Conservation (phyloP, 2,329 filamentous ascomycete genomes). For the Aspergillus floridensis region DNA sequence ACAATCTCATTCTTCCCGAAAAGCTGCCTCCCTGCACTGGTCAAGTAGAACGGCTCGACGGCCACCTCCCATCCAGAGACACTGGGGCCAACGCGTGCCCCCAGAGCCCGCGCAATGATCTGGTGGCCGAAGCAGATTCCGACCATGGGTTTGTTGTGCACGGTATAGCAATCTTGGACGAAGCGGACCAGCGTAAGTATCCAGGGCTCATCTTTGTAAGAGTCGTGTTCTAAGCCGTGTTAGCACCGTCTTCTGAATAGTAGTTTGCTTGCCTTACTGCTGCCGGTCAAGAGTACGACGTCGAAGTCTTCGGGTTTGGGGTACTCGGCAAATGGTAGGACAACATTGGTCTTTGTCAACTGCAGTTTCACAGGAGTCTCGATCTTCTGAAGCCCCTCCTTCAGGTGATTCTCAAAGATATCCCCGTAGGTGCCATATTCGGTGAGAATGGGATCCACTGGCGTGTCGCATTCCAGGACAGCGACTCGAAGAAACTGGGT, state of each 20-base stretch:
- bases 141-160: slow-evolving; percentile 34
- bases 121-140: slow-evolving; percentile 53
- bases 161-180: slow-evolving; percentile 25
- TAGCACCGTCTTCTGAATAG: not conserved
- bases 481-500: slow-evolving; percentile 21
- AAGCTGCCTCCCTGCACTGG: slow-evolving; percentile 40
- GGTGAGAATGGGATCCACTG: slow-evolving; percentile 23
- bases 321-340: slow-evolving; percentile 17
- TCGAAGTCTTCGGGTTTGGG: slow-evolving; percentile 25
- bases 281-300: slow-evolving; percentile 29
- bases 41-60: slow-evolving; percentile 43
- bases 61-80: slow-evolving; percentile 49
- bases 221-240: slow-evolving; percentile 34
- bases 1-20: slow-evolving; percentile 34
- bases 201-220: slow-evolving; percentile 47
- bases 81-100: slow-evolving; percentile 38
- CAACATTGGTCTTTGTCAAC: slow-evolving; percentile 27
- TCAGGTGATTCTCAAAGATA: slow-evolving; percentile 28
- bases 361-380: slow-evolving; percentile 9
- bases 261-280: slow-evolving; percentile 24
- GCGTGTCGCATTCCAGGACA: slow-evolving; percentile 32
- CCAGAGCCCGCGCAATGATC: slow-evolving; percentile 47
- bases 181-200: slow-evolving; percentile 46
- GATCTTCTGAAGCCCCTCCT: slow-evolving; percentile 15
- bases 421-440: slow-evolving; percentile 25